phyloP scores from a whole-genome alignment of 2,329 filamentous ascomycete species.

The Acrocalymma vagum region DNA sequence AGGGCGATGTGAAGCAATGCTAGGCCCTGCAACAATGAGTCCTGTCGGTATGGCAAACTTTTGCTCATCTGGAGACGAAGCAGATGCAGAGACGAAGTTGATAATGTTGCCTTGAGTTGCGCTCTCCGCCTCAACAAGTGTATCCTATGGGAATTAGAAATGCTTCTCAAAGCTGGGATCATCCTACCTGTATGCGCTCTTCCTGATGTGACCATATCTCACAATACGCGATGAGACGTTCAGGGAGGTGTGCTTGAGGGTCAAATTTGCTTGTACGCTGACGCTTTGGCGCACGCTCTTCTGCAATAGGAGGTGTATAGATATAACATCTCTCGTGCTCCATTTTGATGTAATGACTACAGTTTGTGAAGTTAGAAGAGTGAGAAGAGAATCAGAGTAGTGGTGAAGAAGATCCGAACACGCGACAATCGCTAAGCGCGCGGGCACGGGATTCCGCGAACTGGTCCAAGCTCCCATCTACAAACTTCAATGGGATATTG shows the following conservation, averaged over 20 bases:
- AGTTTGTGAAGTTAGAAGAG: slow-evolving; percentile 5
- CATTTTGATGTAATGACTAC: slow-evolving; percentile 40
- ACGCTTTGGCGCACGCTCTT: slow-evolving; percentile 51
- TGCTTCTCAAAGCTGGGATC: background rate
- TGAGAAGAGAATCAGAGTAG: slow-evolving; percentile 15
- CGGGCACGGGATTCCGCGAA: slow-evolving; percentile 35
- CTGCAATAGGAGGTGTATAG: slow-evolving; percentile 47
- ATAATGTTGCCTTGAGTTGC: slow-evolving; percentile 48
- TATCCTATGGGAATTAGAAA: slow-evolving; percentile 34
- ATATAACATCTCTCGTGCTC: slow-evolving; percentile 60
- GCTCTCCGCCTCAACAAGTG: slow-evolving; percentile 51
- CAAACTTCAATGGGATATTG: background rate
- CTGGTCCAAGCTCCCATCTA: slow-evolving; percentile 9
- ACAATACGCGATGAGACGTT: slow-evolving; percentile 69
- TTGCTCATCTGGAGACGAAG: slow-evolving; percentile 24
- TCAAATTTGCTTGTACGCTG: slow-evolving; percentile 43
- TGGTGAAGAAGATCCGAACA: slow-evolving; percentile 15
- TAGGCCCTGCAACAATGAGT: slow-evolving; percentile 80
- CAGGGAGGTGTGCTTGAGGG: slow-evolving; percentile 32
- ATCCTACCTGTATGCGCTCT: slow-evolving; percentile 65
- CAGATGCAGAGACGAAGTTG: slow-evolving; percentile 47
- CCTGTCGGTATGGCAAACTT: slow-evolving; percentile 69
- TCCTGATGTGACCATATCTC: slow-evolving; percentile 72
- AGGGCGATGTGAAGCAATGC: slow-evolving; percentile 76
- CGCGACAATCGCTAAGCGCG: slow-evolving; percentile 30